Percentiles rank a stretch among this genome's conserved stretches.
phyloP scores from a whole-genome alignment of 2,329 filamentous ascomycete species.

The Diaporthe sp. region DNA sequence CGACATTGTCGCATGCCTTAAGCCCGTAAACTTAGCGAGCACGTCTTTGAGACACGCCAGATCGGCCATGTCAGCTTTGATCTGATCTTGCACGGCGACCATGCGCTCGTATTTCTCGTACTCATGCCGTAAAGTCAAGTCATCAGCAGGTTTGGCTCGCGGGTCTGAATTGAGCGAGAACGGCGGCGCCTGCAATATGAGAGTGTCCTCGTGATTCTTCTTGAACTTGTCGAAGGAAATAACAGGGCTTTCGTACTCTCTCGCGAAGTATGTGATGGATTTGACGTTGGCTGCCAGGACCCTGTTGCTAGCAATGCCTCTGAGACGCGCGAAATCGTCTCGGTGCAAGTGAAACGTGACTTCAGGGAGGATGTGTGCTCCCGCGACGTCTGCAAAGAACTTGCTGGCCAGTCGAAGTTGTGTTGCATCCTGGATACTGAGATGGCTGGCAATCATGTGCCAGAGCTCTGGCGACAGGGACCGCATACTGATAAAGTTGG shows the following conservation, averaged over 20 bases:
- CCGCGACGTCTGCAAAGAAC: conserved; percentile 3
- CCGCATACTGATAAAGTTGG: not conserved
- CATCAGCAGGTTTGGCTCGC: not conserved
- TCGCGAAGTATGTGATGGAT: not conserved
- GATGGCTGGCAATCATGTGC: not conserved
- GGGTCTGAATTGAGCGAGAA: too few species aligned
- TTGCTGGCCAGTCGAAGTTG: not conserved
- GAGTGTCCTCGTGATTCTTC: not conserved
- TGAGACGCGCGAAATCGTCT: not conserved
- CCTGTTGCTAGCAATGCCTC: not conserved
- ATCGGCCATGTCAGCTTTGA: not conserved
- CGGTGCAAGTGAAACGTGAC: not conserved
- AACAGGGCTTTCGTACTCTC: not conserved
- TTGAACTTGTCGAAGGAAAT: not conserved
- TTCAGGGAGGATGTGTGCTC: not conserved
- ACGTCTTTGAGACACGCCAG: conserved; percentile 6
- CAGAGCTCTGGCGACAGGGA: conserved; percentile 1
- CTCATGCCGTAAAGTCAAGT: not conserved
- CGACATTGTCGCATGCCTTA: conserved; percentile 1
- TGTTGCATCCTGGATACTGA: not conserved
- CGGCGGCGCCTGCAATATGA: not conserved
- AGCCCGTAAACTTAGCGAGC: not conserved
- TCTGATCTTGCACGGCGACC: not conserved
- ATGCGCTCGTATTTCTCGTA: not conserved
- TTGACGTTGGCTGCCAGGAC: not conserved